Evolutionary conservation across 108 stramenopile species (phyloP), one percentile per base, ranked within the genome.

Genomic region (Nitzschia sp.): DNA sequence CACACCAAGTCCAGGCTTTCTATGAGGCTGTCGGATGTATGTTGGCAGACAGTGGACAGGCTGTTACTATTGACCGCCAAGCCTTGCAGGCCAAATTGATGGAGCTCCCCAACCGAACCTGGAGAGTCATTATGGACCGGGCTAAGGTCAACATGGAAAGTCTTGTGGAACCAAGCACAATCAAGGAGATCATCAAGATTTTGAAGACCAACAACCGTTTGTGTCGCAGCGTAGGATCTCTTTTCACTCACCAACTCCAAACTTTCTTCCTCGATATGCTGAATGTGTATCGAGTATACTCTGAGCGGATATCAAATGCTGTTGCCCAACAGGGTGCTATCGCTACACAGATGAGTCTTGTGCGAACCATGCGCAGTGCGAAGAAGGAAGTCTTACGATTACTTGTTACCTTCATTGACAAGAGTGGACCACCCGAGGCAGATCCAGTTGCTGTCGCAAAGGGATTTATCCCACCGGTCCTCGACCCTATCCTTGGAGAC

Each of bases 1-100:
- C 97, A 19, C 97, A 99, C 83, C 98, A 99, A 83, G 88, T 98
- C 19, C 95, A 98, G 67, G 91, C 97, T 15, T 98, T 99, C 79
- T 99, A 98, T 83, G 97, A 98, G 86, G 93, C 98, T 26, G 94
- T 93, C 38, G 98, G 94, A 3, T 83, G 75, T 53, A 95, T 99
- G 94, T 73, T 99, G 24, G 92, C 87, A 55, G 97, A 98, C 71
- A 88, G 81, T 57, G 95, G 95, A 12, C 86, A 88, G 14, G 65
- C 85, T 10, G 85, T 94, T 11, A 80, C 86, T 5, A 69, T 97
- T 34, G 92, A 99, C 79, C 90, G 96, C 48, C 75, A 78, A 39
- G 87, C 68, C 41, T 70, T 97, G 26, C 81, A 95, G 67, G 72
- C 69, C 20, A 88, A 83, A 71, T 80, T 99, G 10, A 98, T 99